Base-by-base conservation (phyloP, 768 basidiomycete genomes). In the Psilocybe subaeruginosa region DNA sequence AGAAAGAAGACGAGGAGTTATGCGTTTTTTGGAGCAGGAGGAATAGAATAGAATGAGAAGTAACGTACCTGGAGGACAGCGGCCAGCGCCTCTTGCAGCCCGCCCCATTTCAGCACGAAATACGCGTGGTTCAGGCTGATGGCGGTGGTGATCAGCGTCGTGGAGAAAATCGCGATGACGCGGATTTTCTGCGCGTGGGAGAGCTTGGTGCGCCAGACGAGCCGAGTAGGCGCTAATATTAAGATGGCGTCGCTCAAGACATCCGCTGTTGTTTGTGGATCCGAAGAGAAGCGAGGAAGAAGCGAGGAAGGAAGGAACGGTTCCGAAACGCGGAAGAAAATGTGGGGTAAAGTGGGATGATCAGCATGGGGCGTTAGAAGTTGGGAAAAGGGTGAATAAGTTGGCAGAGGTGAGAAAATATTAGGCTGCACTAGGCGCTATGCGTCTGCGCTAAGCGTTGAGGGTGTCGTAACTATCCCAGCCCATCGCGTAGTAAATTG, bases 91-190 rank as follows among this genome's bases (percentile, higher is more conserved):
- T 70, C 71, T 46, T 60, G 54, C 3, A 72, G 30, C 1, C 70
- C 71, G 11, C 69, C 68, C 35, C 60, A 59, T 8, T 30, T 61
- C 3, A 73, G 63, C 31, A 80, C 68, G 60, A 74, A 69, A 55
- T 72, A 67, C 0, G 75, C 76, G 35, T 79, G 80, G 9, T 77
- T 72, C 11, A 73, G 67, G 54, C 74, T 76, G 52, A 77, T 69
- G 16, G 74, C 67, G 19, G 74, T 77, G 12, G 75, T 78, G 50
- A 76, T 64, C 53, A 80, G 73, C 27, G 76, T 77, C 14, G 81
- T 68, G 6, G 80, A 80, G 68, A 83, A 81, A 45, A 82, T 75
- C 37, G 82, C 65, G 60, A 79, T 67, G 48, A 78, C 66, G 9
- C 76, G 75, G 23, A 78, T 74, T 7, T 75, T 71, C 16, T 78